A percentile compares a stretch with the other conserved stretches of the same genome.
Conservation (phyloP, 306 rosid species). For the Styphnolobium japonicum region DNA sequence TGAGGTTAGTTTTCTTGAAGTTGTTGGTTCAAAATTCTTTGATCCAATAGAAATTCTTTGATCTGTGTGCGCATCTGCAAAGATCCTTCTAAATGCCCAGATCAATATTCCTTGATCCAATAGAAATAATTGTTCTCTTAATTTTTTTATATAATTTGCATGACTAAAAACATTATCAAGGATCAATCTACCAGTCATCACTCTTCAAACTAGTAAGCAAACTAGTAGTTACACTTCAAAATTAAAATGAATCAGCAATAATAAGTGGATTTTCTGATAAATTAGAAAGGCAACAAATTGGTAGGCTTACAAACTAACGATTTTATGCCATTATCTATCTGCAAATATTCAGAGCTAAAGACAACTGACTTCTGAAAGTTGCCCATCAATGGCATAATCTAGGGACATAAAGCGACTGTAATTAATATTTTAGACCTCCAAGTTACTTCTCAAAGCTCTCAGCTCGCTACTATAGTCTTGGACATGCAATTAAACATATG, state of each 20-base stretch:
- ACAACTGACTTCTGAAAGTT: background rate
- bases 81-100: no score
- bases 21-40: background rate
- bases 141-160: background rate
- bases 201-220: no score
- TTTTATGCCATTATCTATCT: background rate
- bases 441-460: background rate
- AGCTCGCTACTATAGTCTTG: background rate
- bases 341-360: background rate
- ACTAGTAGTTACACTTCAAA: no score
- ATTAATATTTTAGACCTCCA: background rate
- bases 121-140: no score
- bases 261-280: background rate
- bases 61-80: no score
- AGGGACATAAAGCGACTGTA: background rate
- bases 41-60: no score
- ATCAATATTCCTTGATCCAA: no score
- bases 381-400: background rate
- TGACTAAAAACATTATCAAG: background rate
- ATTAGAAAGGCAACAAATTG: background rate
- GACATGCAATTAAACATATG: background rate
- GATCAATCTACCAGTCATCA: no score
- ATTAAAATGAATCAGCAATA: background rate
- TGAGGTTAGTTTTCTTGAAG: constrained; percentile 31
- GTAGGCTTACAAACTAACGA: background rate